Evolutionary conservation across 352 stramenopile genomes (phyloP).

Genomic region (Pythium rishiriense): DNA sequence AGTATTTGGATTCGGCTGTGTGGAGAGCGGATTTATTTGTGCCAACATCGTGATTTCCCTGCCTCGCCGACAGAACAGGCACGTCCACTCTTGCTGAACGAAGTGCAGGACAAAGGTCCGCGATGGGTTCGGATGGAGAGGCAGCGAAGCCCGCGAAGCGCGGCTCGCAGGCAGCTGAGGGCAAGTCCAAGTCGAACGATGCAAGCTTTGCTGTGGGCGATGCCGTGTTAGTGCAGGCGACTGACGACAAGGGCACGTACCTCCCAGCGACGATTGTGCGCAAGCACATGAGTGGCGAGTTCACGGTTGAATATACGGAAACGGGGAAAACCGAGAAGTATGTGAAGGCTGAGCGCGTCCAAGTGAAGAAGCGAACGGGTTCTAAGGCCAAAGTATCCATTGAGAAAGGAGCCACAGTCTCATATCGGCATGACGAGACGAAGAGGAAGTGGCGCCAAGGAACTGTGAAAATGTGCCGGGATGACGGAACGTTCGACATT

Average conservation of each 20-base stretch:
- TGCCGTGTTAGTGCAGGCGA: conserved; percentile 17
- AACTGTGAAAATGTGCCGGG: conserved; percentile 32
- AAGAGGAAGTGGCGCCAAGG: conserved; percentile 34
- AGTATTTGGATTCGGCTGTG: no score
- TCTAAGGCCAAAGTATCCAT: conserved; percentile 4
- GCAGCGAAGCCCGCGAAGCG: conserved; percentile 10
- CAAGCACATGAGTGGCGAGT: conserved; percentile 29
- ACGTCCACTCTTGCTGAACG: neutral
- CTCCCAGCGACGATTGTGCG: conserved; percentile 18
- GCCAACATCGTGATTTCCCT: neutral
- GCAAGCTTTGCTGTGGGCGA: conserved; percentile 10
- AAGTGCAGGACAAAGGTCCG: neutral
- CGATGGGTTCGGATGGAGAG: conserved; percentile 16
- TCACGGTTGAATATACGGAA: conserved; percentile 29
- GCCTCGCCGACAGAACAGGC: neutral
- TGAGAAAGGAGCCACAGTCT: conserved; percentile 30
- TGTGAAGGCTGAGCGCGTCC: conserved; percentile 11
- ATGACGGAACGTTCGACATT: conserved; percentile 36
- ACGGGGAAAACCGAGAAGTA: conserved; percentile 28
- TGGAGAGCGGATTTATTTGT: conserved; percentile 6
- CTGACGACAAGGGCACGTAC: conserved; percentile 12
- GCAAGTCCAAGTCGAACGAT: neutral
- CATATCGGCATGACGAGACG: conserved; percentile 23
- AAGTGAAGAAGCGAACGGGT: conserved; percentile 12
- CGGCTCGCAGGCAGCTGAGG: conserved; percentile 2